Base-by-base conservation (phyloP, 352 stramenopile genomes). In the Phytophthora multivora region DNA sequence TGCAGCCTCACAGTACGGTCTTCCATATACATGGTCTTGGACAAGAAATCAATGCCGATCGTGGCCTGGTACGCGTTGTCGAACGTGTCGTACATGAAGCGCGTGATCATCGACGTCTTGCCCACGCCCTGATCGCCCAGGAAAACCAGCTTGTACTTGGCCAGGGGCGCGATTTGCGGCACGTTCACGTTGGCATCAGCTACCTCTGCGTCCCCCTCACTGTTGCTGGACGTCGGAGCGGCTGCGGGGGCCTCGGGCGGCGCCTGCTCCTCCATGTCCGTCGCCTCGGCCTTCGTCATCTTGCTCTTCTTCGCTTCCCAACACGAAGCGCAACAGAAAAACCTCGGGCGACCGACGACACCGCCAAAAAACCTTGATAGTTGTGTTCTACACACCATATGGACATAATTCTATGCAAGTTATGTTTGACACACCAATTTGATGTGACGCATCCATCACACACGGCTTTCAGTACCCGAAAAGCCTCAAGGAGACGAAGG, bases 1-100 rank as follows among this genome's bases (percentile, higher is more conserved):
- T 99, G 98, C 58, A 99, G 81, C 28, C 97, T 88, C 52, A 99
- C 97, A 0, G 97, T 99, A 53, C 97, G 91, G 71, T 99, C 97
- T 73, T 99, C 91, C 76, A 98, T 88, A 66, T 98, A 98, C 93
- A 99, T 98, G 38, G 98, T 99, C 81, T 99, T 99, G 62, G 96
- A 99, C 18, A 99, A 74, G 57, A 99, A 99, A 74, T 99, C 98
- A 70, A 99, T 99, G 43, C 98, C 98, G 71, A 99, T 99, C 2
- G 98, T 99, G 41, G 97, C 97, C 75, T 98, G 93, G 77, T 98
- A 98, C 63, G 96, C 95, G 69, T 97, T 98, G 80, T 98, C 95
- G 69, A 98, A 98, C 46, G 88, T 98, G 78, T 98, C 95, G 76
- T 98, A 98, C 90, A 99, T 99, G 77, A 99, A 99, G 52, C 97